A percentile compares a stretch with the other conserved stretches of the same genome.
phyloP scores from a whole-genome alignment of 2,329 filamentous ascomycete genomes.

The Westerdykella sp. region DNA sequence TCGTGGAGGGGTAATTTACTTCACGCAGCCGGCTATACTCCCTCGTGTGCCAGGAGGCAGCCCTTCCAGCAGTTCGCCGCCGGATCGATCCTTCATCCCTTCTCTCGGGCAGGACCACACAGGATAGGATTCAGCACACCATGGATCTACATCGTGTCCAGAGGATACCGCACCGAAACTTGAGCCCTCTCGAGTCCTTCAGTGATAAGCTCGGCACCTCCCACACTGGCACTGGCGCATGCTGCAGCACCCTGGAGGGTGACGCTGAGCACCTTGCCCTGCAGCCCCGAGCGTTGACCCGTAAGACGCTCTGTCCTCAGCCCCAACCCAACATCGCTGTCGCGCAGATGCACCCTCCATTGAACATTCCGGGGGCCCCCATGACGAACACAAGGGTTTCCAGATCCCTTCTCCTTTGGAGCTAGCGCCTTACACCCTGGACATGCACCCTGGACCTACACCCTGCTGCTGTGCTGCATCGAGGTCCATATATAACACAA shows the following conservation, averaged over 20 bases:
- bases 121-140: not conserved
- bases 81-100: too few species aligned
- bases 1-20: slow-evolving; percentile 19
- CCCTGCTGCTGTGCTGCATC: slow-evolving; percentile 9
- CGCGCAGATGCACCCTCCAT: slow-evolving; percentile 18
- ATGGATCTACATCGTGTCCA: not conserved
- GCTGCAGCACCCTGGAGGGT: too few species aligned
- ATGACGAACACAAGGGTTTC: slow-evolving; percentile 6
- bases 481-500: slow-evolving; percentile 28
- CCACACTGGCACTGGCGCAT: too few species aligned
- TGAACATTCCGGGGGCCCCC: not conserved
- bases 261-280: too few species aligned
- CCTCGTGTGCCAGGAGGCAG: slow-evolving; percentile 5
- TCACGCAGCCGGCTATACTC: slow-evolving; percentile 14
- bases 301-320: slow-evolving; percentile 28
- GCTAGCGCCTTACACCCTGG: slow-evolving; percentile 9
- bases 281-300: slow-evolving; percentile 4
- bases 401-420: slow-evolving; percentile 16
- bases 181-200: too few species aligned
- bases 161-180: too few species aligned
- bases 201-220: too few species aligned
- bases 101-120: not conserved
- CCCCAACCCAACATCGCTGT: slow-evolving; percentile 24
- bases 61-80: not conserved
- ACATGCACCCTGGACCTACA: slow-evolving; percentile 15